phyloP scores from a whole-genome alignment of 225 moss, liverwort and hornwort species.

The Rhytidiadelphus loreus region DNA sequence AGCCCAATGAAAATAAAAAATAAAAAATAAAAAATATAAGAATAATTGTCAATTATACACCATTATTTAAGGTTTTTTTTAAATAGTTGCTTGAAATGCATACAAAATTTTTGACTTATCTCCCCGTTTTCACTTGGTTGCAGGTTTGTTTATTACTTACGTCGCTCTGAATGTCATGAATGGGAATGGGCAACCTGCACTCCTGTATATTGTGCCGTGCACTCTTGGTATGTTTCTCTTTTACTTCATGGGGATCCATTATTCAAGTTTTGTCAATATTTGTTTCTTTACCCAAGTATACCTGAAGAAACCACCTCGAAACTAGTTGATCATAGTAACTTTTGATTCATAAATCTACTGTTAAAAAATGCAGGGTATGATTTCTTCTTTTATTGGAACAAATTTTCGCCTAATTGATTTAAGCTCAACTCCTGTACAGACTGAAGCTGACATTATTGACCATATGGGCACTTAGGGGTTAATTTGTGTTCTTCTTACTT shows the following conservation, averaged over 20 bases:
- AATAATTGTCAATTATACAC: too few species aligned
- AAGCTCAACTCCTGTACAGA: not conserved
- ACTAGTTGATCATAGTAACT: not conserved
- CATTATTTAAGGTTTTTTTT: too few species aligned
- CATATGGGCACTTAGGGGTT: not conserved
- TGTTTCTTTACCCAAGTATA: not conserved
- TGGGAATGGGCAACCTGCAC: constrained; percentile 95
- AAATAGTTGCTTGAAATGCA: too few species aligned
- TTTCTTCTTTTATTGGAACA: not conserved
- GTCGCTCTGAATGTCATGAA: constrained; percentile 86
- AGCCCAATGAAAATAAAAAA: too few species aligned
- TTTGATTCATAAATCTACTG: not conserved
- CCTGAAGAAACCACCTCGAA: not conserved
- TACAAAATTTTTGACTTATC: not conserved
- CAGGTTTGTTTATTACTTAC: constrained; percentile 85
- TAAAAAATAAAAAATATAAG: too few species aligned
- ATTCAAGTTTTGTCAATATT: not conserved
- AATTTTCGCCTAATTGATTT: not conserved
- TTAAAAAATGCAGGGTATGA: not conserved
- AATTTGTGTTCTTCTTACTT: not conserved
- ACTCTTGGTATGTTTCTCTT: constrained; percentile 61
- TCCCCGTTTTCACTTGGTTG: not conserved
- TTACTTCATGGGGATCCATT: not conserved
- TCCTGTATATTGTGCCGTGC: constrained; percentile 88
- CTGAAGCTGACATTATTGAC: not conserved